These are phyloP conservation scores for Massospora cicadina DNA, from an alignment of 371 early-diverging fungal species.

Conservation along the genomic window DNA sequence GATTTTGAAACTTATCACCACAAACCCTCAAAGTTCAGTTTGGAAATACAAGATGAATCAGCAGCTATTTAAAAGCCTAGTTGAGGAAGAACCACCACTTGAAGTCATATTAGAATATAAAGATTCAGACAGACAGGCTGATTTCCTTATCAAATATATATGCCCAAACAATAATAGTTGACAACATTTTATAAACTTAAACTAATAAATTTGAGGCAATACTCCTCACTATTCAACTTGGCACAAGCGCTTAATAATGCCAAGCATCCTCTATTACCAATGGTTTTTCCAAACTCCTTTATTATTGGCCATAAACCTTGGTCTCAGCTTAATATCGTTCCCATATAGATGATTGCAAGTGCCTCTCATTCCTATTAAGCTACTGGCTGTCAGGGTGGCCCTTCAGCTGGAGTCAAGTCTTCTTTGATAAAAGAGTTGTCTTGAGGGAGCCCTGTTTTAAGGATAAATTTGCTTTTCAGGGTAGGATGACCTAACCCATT, in stretches of 20 bases:
- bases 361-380: background rate
- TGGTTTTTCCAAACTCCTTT: background rate
- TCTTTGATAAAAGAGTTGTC: background rate
- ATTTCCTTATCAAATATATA: too few species aligned
- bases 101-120: too few species aligned
- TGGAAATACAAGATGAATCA: too few species aligned
- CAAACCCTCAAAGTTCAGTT: too few species aligned
- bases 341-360: background rate
- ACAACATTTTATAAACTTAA: too few species aligned
- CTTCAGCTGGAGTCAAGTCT: background rate
- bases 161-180: too few species aligned
- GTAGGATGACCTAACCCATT: background rate
- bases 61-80: too few species aligned
- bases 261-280: background rate
- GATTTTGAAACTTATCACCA: too few species aligned
- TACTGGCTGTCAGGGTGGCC: background rate
- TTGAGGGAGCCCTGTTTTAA: too few species aligned
- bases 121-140: too few species aligned
- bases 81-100: too few species aligned
- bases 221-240: background rate
- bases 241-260: background rate
- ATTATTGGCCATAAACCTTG: constrained; percentile 1
- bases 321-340: constrained; percentile 6
- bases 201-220: background rate
- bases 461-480: too few species aligned